These are phyloP conservation scores for Candolleomyces efflorescens DNA, from an alignment of 768 basidiomycete species.

Conservation along the genomic window DNA sequence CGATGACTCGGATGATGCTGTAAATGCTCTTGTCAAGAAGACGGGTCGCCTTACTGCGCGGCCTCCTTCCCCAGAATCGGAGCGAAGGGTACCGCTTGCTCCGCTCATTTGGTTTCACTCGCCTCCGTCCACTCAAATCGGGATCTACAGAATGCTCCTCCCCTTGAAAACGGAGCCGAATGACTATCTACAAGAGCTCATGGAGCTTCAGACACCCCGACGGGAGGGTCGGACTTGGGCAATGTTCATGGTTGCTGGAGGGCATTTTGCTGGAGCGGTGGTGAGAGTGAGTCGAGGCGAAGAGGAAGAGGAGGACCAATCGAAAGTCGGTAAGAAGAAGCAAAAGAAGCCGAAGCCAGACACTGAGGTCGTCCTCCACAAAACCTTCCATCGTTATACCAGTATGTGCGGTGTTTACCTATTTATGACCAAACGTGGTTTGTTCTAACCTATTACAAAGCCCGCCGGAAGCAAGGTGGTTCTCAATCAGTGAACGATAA, in stretches of 20 bases:
- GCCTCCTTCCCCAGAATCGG: conserved; percentile 41
- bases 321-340: conserved; percentile 41
- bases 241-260: conserved; percentile 95
- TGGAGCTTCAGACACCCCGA: conserved; percentile 53
- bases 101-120: conserved; percentile 91
- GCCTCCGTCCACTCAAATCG: conserved; percentile 82
- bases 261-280: conserved; percentile 95
- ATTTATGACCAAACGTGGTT: background rate
- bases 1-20: conserved; percentile 58
- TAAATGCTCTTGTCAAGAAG: conserved; percentile 63
- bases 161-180: conserved; percentile 41
- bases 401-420: conserved; percentile 59
- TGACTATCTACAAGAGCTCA: conserved; percentile 57
- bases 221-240: conserved; percentile 77
- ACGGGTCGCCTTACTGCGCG: conserved; percentile 41
- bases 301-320: conserved; percentile 38
- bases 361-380: conserved; percentile 79
- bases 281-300: conserved; percentile 60
- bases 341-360: conserved; percentile 72
- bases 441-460: conserved; percentile 36
- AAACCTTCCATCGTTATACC: conserved; percentile 98
- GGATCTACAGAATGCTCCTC: conserved; percentile 78
- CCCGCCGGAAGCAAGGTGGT: conserved; percentile 96
- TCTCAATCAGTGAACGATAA: conserved; percentile 91
- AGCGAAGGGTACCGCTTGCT: conserved; percentile 41